These are phyloP conservation scores for Alliaria petiolata DNA, from an alignment of 345 rosid species.

Conservation along the genomic window DNA sequence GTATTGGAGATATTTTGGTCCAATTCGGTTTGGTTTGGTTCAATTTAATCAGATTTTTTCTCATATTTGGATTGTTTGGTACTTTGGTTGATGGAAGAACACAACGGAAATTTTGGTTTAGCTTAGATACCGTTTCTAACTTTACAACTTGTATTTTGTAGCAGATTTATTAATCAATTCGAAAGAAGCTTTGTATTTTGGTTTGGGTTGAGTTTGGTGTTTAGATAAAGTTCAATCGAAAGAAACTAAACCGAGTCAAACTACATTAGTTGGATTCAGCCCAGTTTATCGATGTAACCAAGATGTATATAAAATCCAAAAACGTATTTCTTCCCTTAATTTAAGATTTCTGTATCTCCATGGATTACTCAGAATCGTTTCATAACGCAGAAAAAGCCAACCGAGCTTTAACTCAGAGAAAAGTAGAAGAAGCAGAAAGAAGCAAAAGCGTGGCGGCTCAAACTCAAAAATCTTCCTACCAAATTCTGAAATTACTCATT, in stretches of 20 bases:
- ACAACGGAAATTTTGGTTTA: background rate
- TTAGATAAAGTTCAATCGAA: too few species aligned
- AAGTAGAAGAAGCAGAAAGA: constrained; percentile 6
- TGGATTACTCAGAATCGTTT: background rate
- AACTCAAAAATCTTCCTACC: background rate
- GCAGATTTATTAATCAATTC: too few species aligned
- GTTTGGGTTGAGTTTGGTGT: background rate
- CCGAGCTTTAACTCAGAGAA: background rate
- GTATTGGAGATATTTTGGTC: background rate
- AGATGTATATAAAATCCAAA: too few species aligned
- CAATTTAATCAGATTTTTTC: background rate
- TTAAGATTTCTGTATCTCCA: background rate
- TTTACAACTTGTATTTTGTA: too few species aligned
- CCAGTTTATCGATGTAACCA: background rate
- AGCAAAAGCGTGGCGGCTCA: constrained; percentile 24
- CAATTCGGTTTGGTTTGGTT: background rate
- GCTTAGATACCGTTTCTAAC: background rate
- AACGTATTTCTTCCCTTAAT: background rate
- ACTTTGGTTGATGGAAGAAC: background rate
- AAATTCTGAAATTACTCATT: constrained; percentile 6
- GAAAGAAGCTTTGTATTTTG: background rate
- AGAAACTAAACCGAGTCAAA: background rate
- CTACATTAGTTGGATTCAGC: background rate
- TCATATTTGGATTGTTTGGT: background rate
- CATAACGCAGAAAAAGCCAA: background rate